These are phyloP conservation scores for Jamesozyma piceae DNA, from an alignment of 805 yeast genomes.

Conservation along the genomic window DNA sequence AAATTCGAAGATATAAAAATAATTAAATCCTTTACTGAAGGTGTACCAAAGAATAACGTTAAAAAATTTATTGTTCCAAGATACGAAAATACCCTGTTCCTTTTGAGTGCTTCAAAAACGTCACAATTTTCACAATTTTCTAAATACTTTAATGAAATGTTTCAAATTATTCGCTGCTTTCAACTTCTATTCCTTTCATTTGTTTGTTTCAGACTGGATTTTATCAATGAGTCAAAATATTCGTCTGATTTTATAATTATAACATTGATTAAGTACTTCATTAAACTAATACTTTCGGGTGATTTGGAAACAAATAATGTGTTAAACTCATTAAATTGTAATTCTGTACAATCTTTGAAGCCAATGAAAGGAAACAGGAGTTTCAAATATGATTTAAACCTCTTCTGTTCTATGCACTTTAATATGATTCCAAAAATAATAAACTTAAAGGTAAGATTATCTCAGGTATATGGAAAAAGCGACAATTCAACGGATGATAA, in stretches of 20 bases:
- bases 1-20: conserved; percentile 5
- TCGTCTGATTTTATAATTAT: neutral
- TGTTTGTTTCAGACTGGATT: conserved; percentile 4
- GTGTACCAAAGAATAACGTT: conserved; percentile 8
- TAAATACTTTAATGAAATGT: conserved; percentile 1
- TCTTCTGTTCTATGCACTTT: neutral
- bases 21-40: conserved; percentile 11
- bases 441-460: conserved; percentile 5
- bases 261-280: neutral
- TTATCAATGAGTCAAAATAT: neutral
- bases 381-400: neutral
- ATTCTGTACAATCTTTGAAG: neutral
- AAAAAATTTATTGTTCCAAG: conserved; percentile 9
- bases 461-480: neutral
- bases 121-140: neutral
- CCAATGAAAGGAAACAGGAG: neutral
- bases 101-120: conserved; percentile 1
- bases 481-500: neutral
- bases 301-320: neutral
- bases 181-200: conserved; percentile 16
- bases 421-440: conserved; percentile 3
- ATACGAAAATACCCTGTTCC: conserved; percentile 8
- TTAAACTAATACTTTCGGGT: neutral
- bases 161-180: conserved; percentile 11
- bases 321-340: neutral